Base-by-base conservation (phyloP, 208 protist species). In the Trypanosoma lewisi region DNA sequence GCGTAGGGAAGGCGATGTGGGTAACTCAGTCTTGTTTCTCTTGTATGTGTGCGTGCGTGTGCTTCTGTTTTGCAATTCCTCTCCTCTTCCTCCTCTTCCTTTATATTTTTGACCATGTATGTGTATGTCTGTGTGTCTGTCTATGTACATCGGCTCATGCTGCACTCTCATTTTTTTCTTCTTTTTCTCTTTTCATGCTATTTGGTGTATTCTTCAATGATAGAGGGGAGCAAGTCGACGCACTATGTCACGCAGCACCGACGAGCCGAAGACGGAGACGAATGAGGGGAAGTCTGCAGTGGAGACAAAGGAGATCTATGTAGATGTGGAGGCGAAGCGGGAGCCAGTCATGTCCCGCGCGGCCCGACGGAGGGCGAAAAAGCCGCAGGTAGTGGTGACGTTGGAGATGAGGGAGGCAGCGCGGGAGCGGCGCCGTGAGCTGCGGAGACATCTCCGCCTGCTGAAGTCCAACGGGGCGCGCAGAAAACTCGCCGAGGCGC, bases 391-490 rank as follows among this genome's bases (percentile, higher is more conserved):
- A 47, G 59, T 85, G 2, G 90, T 96, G 42, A 94, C 90, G 17
- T 60, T 78, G 1, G 75, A 89, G 65, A 94, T 96, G 90, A 83
- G 82, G 65, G 83, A 89, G 68, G 64, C 63, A 44, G 83, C 85
- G 12, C 70, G 75, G 14, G 87, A 92, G 77, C 72, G 83, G 50
- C 83, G 73, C n/a, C 74, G 83, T 0, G 85, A 96, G 78, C 61
- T 91, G 55, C 90, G 90, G 31, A 91, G 87, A 67, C 65, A 93
- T 50, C 72, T 91, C 28, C 87, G 90, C 41, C 86, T 94, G 73
- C 50, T 96, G 37, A 96, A 96, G 75, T 91, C 90, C 11, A 96
- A 96, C 65, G 90, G 90, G 8, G 71, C 74, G 4, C 71, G 90
- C 1, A 78, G 90, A 27, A 96, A 96, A 73, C 37, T 94, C 1